Conservation (phyloP, 1,284 basidiomycete species). For the Cryptococcus sp. region DNA sequence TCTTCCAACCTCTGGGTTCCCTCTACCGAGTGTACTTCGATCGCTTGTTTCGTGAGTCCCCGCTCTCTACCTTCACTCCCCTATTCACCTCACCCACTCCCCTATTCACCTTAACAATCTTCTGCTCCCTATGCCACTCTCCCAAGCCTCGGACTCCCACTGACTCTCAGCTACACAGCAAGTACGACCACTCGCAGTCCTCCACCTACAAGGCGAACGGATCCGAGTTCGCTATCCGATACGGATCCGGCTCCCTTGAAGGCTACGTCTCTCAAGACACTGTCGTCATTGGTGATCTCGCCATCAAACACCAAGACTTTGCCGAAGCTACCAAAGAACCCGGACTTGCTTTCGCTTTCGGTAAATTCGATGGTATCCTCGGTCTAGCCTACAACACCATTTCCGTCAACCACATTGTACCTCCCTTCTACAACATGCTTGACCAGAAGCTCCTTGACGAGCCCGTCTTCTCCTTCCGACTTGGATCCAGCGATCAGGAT, state of each 20-base stretch:
- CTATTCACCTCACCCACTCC: background rate
- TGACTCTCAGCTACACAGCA: slow-evolving; percentile 61
- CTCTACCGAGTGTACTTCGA: slow-evolving; percentile 80
- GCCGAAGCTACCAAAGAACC: slow-evolving; percentile 97
- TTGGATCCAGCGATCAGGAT: slow-evolving; percentile 80
- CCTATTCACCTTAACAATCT: background rate
- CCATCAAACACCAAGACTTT: slow-evolving; percentile 76
- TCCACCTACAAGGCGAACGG: slow-evolving; percentile 91
- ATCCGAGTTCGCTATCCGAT: slow-evolving; percentile 84
- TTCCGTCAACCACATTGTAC: slow-evolving; percentile 81
- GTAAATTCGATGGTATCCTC: slow-evolving; percentile 89
- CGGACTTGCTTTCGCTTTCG: slow-evolving; percentile 95
- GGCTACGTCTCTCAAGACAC: slow-evolving; percentile 88
- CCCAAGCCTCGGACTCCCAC: background rate
- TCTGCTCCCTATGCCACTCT: background rate
- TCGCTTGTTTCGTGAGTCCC: slow-evolving; percentile 78
- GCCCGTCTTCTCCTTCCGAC: slow-evolving; percentile 90
- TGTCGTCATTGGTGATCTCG: slow-evolving; percentile 78
- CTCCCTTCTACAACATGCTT: slow-evolving; percentile 95
- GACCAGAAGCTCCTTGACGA: slow-evolving; percentile 75
- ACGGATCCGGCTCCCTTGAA: slow-evolving; percentile 95
- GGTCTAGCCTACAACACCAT: slow-evolving; percentile 97
- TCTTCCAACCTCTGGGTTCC: slow-evolving; percentile 62
- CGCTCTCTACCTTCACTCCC: too few species aligned
- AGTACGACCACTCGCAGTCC: slow-evolving; percentile 83